Evolutionary conservation across 371 early-diverging fungal species (phyloP).

Genomic region (Circinella minor): DNA sequence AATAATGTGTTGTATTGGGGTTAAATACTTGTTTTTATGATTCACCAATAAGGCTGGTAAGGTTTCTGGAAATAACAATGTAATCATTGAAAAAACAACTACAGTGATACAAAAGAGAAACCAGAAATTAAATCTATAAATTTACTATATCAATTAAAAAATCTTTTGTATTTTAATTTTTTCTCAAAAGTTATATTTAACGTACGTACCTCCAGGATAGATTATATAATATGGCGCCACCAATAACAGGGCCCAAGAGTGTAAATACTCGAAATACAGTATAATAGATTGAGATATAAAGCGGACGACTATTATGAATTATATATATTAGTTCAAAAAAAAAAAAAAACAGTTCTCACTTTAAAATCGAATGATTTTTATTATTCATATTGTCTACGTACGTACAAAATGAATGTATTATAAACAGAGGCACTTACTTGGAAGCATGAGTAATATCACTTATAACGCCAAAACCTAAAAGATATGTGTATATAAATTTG

Average conservation of each 20-base stretch:
- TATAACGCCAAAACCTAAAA: constrained; percentile 3
- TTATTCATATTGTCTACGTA: too few species aligned
- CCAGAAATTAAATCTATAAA: not conserved
- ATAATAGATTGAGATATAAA: not conserved
- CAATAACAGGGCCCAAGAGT: not conserved
- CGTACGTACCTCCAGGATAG: not conserved
- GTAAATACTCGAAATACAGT: not conserved
- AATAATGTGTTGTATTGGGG: too few species aligned
- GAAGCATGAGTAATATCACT: not conserved
- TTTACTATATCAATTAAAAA: too few species aligned
- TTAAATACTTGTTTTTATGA: not conserved
- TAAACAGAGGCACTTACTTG: not conserved
- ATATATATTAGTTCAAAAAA: too few species aligned
- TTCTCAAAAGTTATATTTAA: not conserved
- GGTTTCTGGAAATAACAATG: not conserved
- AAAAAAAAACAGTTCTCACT: too few species aligned
- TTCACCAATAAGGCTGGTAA: not conserved
- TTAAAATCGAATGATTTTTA: too few species aligned
- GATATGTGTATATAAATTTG: not conserved
- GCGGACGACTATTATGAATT: not conserved
- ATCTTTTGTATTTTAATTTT: too few species aligned
- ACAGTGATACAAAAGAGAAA: not conserved
- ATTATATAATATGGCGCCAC: not conserved
- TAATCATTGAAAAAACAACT: not conserved
- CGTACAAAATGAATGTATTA: too few species aligned